Percentiles rank a stretch among this genome's conserved stretches.
Conservation (phyloP, 1,284 basidiomycete species). For the Vanrija sp. region DNA sequence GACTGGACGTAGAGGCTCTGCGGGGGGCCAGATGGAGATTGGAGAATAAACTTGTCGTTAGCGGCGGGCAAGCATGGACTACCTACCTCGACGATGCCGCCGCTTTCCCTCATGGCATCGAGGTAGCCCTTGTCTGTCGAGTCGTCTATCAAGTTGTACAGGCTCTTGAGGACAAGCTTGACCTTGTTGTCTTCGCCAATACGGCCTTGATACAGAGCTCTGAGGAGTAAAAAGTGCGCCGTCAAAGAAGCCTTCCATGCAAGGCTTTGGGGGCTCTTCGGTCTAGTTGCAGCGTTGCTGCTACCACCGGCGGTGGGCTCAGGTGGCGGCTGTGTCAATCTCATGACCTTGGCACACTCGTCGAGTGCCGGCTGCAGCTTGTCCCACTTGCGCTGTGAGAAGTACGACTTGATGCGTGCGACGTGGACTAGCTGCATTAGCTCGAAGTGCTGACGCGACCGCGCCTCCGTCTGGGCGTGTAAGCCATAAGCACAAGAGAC, state of each 20-base stretch:
- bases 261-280: neutral
- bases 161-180: conserved; percentile 20
- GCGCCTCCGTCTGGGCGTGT: conserved; percentile 20
- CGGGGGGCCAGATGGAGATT: neutral
- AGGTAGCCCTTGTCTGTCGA: conserved; percentile 20
- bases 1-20: conserved; percentile 27
- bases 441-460: conserved; percentile 15
- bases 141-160: conserved; percentile 34
- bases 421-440: conserved; percentile 27
- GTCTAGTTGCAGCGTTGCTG: neutral
- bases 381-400: conserved; percentile 36
- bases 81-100: conserved; percentile 30
- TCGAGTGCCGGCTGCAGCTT: conserved; percentile 18
- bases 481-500: neutral
- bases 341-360: conserved; percentile 7
- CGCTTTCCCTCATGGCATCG: conserved; percentile 14
- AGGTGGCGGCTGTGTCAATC: neutral
- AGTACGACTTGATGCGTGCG: conserved; percentile 22
- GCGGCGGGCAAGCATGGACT: neutral
- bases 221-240: conserved; percentile 28
- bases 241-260: conserved; percentile 8
- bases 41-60: conserved; percentile 8
- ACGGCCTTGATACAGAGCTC: conserved; percentile 33
- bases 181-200: conserved; percentile 24
- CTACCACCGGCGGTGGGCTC: neutral